Evolutionary conservation across 2,329 filamentous ascomycete genomes (phyloP).

Genomic region (Calonectria pauciramosa): DNA sequence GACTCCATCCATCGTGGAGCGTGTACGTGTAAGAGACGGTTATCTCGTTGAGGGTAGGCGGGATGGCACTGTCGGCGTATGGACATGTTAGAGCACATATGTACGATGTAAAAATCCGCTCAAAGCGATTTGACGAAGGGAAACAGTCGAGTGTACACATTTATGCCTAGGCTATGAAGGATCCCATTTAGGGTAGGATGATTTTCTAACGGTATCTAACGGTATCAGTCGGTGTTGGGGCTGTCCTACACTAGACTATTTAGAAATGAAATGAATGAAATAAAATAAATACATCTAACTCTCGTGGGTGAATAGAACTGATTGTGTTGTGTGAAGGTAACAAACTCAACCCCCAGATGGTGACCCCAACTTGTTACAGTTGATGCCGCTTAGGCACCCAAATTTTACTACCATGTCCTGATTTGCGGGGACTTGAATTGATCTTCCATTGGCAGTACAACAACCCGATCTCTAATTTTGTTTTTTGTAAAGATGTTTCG

Average conservation of each 20-base stretch:
- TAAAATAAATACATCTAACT: neutral
- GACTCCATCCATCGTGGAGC: constrained; percentile 80
- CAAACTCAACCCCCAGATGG: neutral
- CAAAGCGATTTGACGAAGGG: constrained; percentile 33
- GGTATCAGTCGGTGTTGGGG: neutral
- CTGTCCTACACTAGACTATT: neutral
- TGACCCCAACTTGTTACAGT: neutral
- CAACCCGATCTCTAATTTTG: too few relatives aligned
- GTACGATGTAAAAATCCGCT: constrained; percentile 45
- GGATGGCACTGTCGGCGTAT: constrained; percentile 91
- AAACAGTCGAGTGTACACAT: constrained; percentile 7
- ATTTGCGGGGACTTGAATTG: neutral
- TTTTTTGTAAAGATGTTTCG: too few relatives aligned
- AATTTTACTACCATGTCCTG: neutral
- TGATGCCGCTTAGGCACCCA: neutral
- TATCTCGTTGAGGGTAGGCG: constrained; percentile 92
- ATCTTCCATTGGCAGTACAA: neutral
- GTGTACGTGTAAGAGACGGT: constrained; percentile 91
- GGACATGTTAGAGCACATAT: constrained; percentile 74
- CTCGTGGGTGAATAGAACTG: neutral
- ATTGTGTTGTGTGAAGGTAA: neutral
- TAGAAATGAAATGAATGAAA: neutral
- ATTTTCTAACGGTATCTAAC: neutral
- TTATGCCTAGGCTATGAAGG: neutral
- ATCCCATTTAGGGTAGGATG: neutral